Base-by-base conservation (phyloP, 768 basidiomycete species). In the Holtermannia corniformis region DNA sequence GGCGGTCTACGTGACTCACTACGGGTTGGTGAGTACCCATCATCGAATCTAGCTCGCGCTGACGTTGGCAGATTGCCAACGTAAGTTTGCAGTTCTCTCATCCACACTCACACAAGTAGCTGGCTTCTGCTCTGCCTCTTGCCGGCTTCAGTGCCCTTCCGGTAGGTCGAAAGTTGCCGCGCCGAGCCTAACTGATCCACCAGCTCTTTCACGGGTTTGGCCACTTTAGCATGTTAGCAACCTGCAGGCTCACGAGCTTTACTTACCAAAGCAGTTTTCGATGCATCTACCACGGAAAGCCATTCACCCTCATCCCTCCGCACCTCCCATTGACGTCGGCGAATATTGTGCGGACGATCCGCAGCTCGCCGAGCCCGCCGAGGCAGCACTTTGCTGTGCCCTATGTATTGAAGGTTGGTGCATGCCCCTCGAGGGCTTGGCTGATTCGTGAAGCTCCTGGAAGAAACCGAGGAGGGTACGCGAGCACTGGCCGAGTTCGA, bases 391-490 rank as follows among this genome's bases (percentile, higher is more conserved):
- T 65, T 44, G 67, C 67, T 22, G 74, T 75, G 1, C 72, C 73
- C 0, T 74, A 73, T 46, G 71, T 75, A 19, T 71, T 75, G 41
- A 74, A 78, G 68, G 46, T 47, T 13, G 12, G 46, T 22, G 11
- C 11, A 11, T 22, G 43, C 43, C 43, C 10, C 43, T 10, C 11
- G n/a, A 12, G 23, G 11, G 10, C 43, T 14, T 44, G 11, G 16
- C 22, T 44, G n/a, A 23, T 19, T 10, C 11, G n/a, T 22, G 14
- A n/a, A 68, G 56, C 65, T 81, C 0, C 70, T 82, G 1, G 76
- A 71, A 0, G 81, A 81, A 66, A 75, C 75, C 0, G 62, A 71
- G 5, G 77, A 78, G 55, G 80, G 80, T 21, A 64, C 76, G 7
- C 53, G 69, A 2, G 64, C 72, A 12, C 72, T 82, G 4, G 68